Conservation (phyloP, 139 green algal genomes). For the Chlamydomonas schloesseri region DNA sequence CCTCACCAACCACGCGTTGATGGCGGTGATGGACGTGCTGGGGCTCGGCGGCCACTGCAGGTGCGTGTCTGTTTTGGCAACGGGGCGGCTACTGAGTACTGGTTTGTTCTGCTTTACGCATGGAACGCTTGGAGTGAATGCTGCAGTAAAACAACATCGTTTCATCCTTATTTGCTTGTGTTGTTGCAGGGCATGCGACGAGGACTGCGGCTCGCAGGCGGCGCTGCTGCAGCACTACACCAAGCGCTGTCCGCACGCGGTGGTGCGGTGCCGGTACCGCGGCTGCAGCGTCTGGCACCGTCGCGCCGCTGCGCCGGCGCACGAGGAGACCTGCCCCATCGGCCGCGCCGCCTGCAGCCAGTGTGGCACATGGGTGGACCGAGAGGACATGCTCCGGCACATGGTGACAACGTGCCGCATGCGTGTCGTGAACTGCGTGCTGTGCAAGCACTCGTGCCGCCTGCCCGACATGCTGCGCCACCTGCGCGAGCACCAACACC, state of each 20-base stretch:
- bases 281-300: slow-evolving; percentile 30
- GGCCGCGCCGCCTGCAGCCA: slow-evolving; percentile 17
- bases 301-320: neutral
- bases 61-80: too few species aligned
- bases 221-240: slow-evolving; percentile 33
- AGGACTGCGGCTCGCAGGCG: slow-evolving; percentile 10
- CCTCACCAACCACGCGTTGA: slow-evolving; percentile 22
- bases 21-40: slow-evolving; percentile 46
- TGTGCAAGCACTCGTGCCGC: slow-evolving; percentile 27
- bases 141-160: too few species aligned
- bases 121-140: too few species aligned
- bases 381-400: slow-evolving; percentile 27
- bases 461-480: slow-evolving; percentile 50
- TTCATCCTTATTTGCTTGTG: too few species aligned
- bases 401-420: slow-evolving; percentile 31
- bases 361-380: slow-evolving; percentile 29
- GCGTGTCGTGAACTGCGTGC: slow-evolving; percentile 41
- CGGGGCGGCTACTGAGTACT: too few species aligned
- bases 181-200: neutral
- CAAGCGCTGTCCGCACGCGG: slow-evolving; percentile 11
- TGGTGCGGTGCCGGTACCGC: slow-evolving; percentile 44
- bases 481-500: slow-evolving; percentile 20
- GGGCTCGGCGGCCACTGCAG: slow-evolving; percentile 24
- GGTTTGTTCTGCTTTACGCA: too few species aligned
- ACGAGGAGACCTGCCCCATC: slow-evolving; percentile 37